A percentile compares a stretch with the other conserved stretches of the same genome.
These are phyloP conservation scores for Clarkia xantiana DNA, from an alignment of 345 rosid species.

Conservation along the genomic window DNA sequence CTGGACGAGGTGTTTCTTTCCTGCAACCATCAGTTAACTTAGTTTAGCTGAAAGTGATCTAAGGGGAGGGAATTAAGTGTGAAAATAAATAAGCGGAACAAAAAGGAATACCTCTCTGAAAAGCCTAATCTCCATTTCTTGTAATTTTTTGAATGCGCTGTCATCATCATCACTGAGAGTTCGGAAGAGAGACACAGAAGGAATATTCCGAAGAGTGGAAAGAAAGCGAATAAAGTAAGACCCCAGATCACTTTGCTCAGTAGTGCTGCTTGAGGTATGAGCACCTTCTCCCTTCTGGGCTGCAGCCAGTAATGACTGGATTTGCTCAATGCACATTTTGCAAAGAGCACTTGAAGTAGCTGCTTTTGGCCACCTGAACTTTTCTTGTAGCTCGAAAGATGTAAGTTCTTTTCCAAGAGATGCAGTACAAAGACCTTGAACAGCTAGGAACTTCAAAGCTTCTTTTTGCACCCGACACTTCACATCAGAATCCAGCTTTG, in stretches of 20 bases:
- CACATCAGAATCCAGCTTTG: conserved; percentile 59
- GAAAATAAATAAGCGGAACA: background rate
- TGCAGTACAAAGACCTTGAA: conserved; percentile 84
- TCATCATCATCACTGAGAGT: conserved; percentile 66
- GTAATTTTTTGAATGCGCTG: conserved; percentile 49
- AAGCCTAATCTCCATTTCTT: conserved; percentile 57
- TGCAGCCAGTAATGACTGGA: conserved; percentile 62
- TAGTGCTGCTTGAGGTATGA: conserved; percentile 22
- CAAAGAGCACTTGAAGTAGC: conserved; percentile 64
- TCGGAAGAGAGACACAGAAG: conserved; percentile 84
- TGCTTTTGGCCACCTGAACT: conserved; percentile 87
- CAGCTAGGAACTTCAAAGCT: conserved; percentile 81
- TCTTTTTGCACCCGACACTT: conserved; percentile 62
- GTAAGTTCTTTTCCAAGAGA: conserved; percentile 95
- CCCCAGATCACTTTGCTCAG: conserved; percentile 60
- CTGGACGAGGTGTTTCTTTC: conserved; percentile 45
- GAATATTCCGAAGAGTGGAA: conserved; percentile 73
- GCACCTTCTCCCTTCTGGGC: conserved; percentile 55
- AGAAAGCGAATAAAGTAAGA: conserved; percentile 73
- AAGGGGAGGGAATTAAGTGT: too few relatives aligned
- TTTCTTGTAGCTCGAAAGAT: conserved; percentile 91
- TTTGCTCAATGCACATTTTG: conserved; percentile 79
- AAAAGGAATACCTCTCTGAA: conserved; percentile 43
- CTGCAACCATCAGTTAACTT: conserved; percentile 22
- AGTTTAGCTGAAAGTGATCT: too few relatives aligned